Conservation (phyloP, 2,329 filamentous ascomycete species). For the Calonectria honghensis region DNA sequence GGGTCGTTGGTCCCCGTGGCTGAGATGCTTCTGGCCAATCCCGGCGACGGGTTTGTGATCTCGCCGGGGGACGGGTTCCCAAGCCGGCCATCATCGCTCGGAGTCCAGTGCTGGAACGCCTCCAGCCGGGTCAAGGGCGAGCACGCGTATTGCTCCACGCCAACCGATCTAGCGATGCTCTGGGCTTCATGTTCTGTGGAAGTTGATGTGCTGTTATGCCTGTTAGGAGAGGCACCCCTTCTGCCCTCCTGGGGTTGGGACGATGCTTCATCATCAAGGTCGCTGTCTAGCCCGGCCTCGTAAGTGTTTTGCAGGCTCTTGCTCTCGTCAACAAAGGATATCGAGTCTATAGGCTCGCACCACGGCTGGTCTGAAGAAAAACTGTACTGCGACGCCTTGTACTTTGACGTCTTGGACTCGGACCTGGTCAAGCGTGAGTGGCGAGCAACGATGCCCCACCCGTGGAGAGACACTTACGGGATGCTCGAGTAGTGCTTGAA, state of each 20-base stretch:
- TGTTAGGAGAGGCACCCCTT: background rate
- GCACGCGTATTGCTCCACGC: background rate
- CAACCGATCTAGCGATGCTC: background rate
- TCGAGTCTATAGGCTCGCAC: background rate
- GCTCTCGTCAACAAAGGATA: slow-evolving; percentile 28
- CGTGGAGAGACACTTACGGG: background rate
- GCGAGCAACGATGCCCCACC: background rate
- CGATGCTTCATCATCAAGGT: background rate
- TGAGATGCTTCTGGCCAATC: background rate
- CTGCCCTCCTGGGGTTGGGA: background rate
- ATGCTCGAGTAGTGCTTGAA: slow-evolving; percentile 32
- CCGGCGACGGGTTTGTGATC: background rate
- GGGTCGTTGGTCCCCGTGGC: background rate
- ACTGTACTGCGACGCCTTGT: slow-evolving; percentile 23
- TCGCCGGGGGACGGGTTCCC: background rate
- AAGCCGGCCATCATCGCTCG: background rate
- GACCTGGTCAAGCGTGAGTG: background rate
- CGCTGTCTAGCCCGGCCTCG: slow-evolving; percentile 13
- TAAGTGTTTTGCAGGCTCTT: background rate
- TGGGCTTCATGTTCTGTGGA: background rate
- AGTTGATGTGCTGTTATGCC: background rate
- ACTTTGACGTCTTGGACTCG: background rate
- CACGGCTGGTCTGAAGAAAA: slow-evolving; percentile 26
- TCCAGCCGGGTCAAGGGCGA: slow-evolving; percentile 8
- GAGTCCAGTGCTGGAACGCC: slow-evolving; percentile 16